A percentile compares a stretch with the other conserved stretches of the same genome.
Evolutionary conservation across 176 grass and related monocot species (phyloP).

Genomic region (Triticum urartu): DNA sequence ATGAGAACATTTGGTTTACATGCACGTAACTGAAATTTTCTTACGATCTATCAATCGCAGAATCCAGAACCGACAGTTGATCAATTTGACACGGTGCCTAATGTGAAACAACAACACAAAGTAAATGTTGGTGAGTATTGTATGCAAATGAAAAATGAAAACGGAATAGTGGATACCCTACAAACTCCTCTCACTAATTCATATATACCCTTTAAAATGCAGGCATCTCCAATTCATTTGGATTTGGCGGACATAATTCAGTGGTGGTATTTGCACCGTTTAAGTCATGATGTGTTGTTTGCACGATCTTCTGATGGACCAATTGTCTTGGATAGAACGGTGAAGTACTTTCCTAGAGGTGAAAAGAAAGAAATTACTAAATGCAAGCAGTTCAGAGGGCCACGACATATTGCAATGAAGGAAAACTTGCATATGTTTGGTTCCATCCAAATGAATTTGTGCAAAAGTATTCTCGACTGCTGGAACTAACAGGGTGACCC

Average conservation of each 20-base stretch:
- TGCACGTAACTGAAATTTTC: background rate
- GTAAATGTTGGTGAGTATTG: conserved; percentile 50
- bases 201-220: background rate
- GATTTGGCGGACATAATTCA: conserved; percentile 35
- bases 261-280: conserved; percentile 26
- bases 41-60: background rate
- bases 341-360: background rate
- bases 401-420: background rate
- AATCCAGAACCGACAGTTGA: conserved; percentile 40
- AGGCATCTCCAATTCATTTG: conserved; percentile 42
- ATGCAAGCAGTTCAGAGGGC: background rate
- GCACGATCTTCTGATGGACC: background rate
- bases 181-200: background rate
- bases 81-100: conserved; percentile 44
- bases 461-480: background rate
- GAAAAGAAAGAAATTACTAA: background rate
- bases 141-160: background rate
- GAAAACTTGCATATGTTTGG: background rate
- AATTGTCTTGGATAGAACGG: background rate
- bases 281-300: background rate
- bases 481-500: background rate
- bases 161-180: no score
- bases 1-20: background rate
- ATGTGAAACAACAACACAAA: conserved; percentile 38
- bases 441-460: background rate